A percentile compares a stretch with the other conserved stretches of the same genome.
These are phyloP conservation scores for Ceratocystis lukuohia DNA, from an alignment of 2,329 filamentous ascomycete species.

Conservation along the genomic window DNA sequence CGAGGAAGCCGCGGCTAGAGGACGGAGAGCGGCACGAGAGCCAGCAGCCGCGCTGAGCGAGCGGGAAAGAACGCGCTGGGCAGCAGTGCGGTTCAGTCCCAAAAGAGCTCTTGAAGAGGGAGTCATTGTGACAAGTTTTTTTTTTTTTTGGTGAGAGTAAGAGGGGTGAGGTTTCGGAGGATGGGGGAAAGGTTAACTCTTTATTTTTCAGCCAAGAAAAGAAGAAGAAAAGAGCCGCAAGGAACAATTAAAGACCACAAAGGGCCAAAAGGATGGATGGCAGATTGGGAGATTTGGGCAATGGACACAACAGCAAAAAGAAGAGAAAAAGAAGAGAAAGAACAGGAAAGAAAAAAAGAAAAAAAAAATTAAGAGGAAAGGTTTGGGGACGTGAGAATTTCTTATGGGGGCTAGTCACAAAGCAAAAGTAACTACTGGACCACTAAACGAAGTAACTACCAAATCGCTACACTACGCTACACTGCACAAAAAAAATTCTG, in stretches of 20 bases:
- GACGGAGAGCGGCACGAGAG: constrained; percentile 21
- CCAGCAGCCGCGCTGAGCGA: constrained; percentile 14
- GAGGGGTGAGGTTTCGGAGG: constrained; percentile 14
- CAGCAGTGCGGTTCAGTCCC: constrained; percentile 22
- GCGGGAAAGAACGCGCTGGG: constrained; percentile 19
- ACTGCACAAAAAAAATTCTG: background rate
- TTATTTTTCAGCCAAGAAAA: constrained; percentile 15
- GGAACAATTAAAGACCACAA: constrained; percentile 14
- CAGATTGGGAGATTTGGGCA: constrained; percentile 12
- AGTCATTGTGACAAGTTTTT: constrained; percentile 28
- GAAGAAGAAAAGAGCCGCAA: constrained; percentile 21
- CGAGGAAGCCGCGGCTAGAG: constrained; percentile 24
- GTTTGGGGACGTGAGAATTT: constrained; percentile 4
- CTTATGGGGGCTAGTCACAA: background rate
- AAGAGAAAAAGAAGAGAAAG: background rate
- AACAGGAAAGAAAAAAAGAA: constrained; percentile 7
- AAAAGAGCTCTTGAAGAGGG: constrained; percentile 34
- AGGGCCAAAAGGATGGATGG: constrained; percentile 4
- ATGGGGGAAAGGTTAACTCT: constrained; percentile 13
- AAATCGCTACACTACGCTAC: background rate
- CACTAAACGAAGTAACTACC: constrained; percentile 1
- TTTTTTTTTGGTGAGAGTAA: background rate
- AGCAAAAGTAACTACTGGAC: background rate
- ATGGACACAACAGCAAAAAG: constrained; percentile 11
- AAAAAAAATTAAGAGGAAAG: background rate